phyloP scores from a whole-genome alignment of 345 rosid genomes.

The Cardiospermum halicacabum region DNA sequence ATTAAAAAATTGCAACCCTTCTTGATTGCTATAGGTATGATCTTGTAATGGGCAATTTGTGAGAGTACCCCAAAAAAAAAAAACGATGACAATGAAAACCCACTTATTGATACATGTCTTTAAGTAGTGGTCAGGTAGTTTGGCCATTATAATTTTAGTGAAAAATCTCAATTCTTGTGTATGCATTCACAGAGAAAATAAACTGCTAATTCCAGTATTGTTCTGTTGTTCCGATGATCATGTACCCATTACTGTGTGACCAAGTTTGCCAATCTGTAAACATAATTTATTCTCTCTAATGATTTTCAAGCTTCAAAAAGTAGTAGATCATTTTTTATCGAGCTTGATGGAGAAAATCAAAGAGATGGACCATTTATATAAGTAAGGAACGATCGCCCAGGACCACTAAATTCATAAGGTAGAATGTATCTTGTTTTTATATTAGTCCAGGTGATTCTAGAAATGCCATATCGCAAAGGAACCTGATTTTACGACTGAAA shows the following conservation, averaged over 20 bases:
- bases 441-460: background rate
- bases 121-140: background rate
- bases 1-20: slow-evolving; percentile 4
- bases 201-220: background rate
- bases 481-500: background rate
- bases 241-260: background rate
- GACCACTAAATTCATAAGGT: background rate
- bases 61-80: background rate
- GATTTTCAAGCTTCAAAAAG: background rate
- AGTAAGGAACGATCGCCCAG: background rate
- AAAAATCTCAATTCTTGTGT: background rate
- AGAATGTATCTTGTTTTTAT: background rate
- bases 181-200: background rate
- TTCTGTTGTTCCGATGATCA: background rate
- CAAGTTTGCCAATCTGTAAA: background rate
- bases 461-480: slow-evolving; percentile 1
- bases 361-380: background rate
- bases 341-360: background rate
- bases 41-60: background rate
- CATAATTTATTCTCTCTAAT: no score
- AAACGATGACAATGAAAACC: background rate
- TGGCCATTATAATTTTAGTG: background rate
- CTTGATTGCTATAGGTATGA: background rate
- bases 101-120: background rate
- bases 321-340: background rate